Conservation (phyloP, 139 green algal genomes). For the Dunaliella primolecta region DNA sequence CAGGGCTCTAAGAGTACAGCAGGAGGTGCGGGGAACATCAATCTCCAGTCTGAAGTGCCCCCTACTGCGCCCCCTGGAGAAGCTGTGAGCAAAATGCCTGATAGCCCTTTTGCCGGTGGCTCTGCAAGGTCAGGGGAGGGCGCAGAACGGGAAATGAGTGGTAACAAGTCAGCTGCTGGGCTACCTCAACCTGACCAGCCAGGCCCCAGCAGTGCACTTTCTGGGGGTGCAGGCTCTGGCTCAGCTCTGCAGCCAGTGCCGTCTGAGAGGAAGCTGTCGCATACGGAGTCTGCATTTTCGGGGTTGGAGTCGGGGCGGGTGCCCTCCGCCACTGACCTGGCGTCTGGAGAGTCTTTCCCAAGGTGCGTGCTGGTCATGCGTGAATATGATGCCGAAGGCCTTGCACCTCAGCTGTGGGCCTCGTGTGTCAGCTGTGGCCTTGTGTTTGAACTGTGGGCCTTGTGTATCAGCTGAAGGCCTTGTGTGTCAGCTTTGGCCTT, state of each 20-base stretch:
- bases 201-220: not conserved
- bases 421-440: not conserved
- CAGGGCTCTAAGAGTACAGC: not conserved
- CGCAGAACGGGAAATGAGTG: too few relatives aligned
- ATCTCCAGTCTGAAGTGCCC: not conserved
- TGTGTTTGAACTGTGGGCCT: not conserved
- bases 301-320: not conserved
- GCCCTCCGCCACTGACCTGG: too few relatives aligned
- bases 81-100: too few relatives aligned
- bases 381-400: not conserved
- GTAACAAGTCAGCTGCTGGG: too few relatives aligned
- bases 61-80: not conserved
- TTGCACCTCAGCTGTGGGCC: not conserved
- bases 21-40: not conserved
- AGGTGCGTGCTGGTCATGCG: not conserved
- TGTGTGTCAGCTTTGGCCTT: too few relatives aligned
- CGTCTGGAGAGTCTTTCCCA: not conserved
- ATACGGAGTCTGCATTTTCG: not conserved
- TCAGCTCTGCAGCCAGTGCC: not conserved
- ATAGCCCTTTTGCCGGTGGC: too few relatives aligned
- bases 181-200: too few relatives aligned
- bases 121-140: too few relatives aligned
- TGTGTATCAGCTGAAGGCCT: too few relatives aligned
- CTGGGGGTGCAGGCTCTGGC: not conserved
- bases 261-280: not conserved